Conservation (phyloP, 2,329 filamentous ascomycete species). For the Dendryphion nanum region DNA sequence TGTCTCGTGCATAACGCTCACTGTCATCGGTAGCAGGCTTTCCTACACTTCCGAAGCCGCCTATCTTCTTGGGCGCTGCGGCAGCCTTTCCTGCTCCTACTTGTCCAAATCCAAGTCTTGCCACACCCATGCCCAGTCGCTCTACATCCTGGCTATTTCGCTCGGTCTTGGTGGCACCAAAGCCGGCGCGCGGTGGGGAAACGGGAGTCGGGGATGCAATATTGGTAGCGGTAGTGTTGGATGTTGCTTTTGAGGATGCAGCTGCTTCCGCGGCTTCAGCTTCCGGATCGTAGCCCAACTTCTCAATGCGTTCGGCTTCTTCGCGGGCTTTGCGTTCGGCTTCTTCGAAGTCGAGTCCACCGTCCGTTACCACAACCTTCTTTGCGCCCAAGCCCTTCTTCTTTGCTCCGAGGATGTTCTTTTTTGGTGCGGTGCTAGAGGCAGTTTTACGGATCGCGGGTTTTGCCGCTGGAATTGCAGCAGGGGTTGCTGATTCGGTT, state of each 20-base stretch:
- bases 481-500: conserved; percentile 52
- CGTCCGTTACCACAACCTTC: conserved; percentile 74
- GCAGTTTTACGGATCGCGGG: conserved; percentile 78
- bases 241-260: conserved; percentile 39
- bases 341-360: conserved; percentile 82
- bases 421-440: conserved; percentile 65
- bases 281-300: conserved; percentile 92
- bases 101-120: conserved; percentile 83
- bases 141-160: conserved; percentile 75
- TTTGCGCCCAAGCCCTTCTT: conserved; percentile 57
- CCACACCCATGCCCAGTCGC: conserved; percentile 84
- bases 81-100: conserved; percentile 63
- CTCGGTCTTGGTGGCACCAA: conserved; percentile 59
- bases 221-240: conserved; percentile 48
- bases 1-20: conserved; percentile 78
- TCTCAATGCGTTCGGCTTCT: conserved; percentile 92
- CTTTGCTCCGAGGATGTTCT: conserved; percentile 84
- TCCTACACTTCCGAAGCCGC: conserved; percentile 85
- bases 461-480: conserved; percentile 62
- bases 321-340: conserved; percentile 97
- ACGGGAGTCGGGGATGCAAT: conserved; percentile 76
- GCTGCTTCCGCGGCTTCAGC: conserved; percentile 60
- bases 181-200: conserved; percentile 62
- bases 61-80: conserved; percentile 69
- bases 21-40: conserved; percentile 70